These are phyloP conservation scores for Ascosphaera apis DNA, from an alignment of 2,329 filamentous ascomycete genomes.

Conservation along the genomic window DNA sequence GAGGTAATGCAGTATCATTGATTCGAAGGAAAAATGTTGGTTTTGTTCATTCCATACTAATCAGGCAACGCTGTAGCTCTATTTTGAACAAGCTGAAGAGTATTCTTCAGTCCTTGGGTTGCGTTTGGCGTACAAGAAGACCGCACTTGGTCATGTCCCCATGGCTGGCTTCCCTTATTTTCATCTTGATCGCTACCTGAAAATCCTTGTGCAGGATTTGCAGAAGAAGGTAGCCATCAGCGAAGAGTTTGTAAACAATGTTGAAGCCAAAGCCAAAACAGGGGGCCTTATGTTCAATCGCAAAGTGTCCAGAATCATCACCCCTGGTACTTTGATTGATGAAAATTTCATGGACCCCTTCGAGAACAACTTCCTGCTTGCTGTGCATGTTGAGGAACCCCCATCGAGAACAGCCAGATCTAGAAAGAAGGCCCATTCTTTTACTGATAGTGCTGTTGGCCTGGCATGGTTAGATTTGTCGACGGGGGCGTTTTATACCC, in stretches of 20 bases:
- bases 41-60: not conserved
- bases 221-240: constrained; percentile 82
- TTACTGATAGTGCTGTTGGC: constrained; percentile 33
- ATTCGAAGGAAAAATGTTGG: not conserved
- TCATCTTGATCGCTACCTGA: constrained; percentile 80
- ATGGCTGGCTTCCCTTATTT: constrained; percentile 95
- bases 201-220: constrained; percentile 74
- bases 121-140: constrained; percentile 63
- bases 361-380: constrained; percentile 78
- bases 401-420: not conserved
- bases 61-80: constrained; percentile 29
- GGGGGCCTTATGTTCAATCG: constrained; percentile 70
- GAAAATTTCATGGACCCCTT: constrained; percentile 93
- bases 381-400: constrained; percentile 36
- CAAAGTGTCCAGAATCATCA: constrained; percentile 66
- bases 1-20: constrained; percentile 28
- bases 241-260: constrained; percentile 66
- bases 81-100: constrained; percentile 86
- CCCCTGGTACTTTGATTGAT: constrained; percentile 85
- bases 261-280: constrained; percentile 44
- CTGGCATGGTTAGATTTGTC: constrained; percentile 89
- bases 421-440: constrained; percentile 10
- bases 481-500: constrained; percentile 82
- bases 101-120: constrained; percentile 67
- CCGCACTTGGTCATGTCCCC: constrained; percentile 52